Evolutionary conservation across 495 filamentous ascomycete species (phyloP).

Genomic region (Halenospora varia): DNA sequence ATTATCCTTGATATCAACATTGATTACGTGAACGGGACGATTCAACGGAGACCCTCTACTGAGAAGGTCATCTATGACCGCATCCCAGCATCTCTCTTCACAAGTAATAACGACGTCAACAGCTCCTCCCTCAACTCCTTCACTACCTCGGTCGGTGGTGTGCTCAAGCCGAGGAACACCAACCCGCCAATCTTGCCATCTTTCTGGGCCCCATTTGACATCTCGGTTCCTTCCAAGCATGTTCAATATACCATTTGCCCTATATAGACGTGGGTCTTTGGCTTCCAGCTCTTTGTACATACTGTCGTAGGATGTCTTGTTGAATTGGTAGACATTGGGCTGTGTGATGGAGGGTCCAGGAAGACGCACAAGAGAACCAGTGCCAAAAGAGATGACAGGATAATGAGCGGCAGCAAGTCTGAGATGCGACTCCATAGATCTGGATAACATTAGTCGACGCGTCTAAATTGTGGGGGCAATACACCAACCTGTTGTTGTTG

Average conservation of each 20-base stretch:
- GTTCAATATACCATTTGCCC: conserved; percentile 84
- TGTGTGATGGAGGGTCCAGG: conserved; percentile 87
- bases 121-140: conserved; percentile 84
- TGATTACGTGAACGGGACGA: conserved; percentile 92
- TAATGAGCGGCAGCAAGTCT: conserved; percentile 80
- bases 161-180: conserved; percentile 73
- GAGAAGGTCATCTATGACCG: conserved; percentile 90
- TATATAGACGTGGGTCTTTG: conserved; percentile 87
- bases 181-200: conserved; percentile 97
- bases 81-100: conserved; percentile 98
- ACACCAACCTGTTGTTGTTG: conserved; percentile 84
- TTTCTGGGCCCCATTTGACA: conserved; percentile 92
- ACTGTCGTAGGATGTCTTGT: conserved; percentile 83
- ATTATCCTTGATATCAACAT: conserved; percentile 97
- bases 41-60: conserved; percentile 80
- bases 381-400: conserved; percentile 97
- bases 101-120: conserved; percentile 97
- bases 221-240: conserved; percentile 91
- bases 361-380: conserved; percentile 88
- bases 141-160: conserved; percentile 58
- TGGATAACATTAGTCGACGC: conserved; percentile 26
- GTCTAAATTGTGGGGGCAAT: neutral
- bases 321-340: conserved; percentile 97
- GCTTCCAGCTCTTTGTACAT: conserved; percentile 85
- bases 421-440: conserved; percentile 96